Evolutionary conservation across 2,329 filamentous ascomycete species (phyloP).

Genomic region (Fusarium sp.): DNA sequence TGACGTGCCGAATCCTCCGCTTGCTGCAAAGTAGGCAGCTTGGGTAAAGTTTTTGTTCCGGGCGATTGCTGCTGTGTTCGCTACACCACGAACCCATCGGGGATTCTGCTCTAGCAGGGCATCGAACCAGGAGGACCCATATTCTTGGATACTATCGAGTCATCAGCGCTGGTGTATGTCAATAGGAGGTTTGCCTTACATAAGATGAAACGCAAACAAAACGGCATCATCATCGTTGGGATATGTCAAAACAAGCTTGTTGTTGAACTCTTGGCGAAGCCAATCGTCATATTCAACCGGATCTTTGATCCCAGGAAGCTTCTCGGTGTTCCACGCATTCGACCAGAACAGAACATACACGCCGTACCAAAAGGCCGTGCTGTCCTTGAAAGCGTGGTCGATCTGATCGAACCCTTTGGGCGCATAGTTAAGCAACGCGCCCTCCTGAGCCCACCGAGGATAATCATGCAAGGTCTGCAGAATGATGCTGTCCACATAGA

Average conservation of each 20-base stretch:
- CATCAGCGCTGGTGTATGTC: neutral
- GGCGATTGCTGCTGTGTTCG: slow-evolving; percentile 57
- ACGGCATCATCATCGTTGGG: slow-evolving; percentile 71
- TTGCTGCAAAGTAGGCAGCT: slow-evolving; percentile 54
- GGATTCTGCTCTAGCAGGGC: slow-evolving; percentile 62
- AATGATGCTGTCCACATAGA: slow-evolving; percentile 57
- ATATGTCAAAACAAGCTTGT: slow-evolving; percentile 66
- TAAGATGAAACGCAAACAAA: slow-evolving; percentile 62
- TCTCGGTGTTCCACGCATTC: slow-evolving; percentile 49
- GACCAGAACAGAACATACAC: slow-evolving; percentile 55
- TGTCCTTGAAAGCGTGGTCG: slow-evolving; percentile 54
- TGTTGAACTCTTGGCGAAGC: slow-evolving; percentile 63
- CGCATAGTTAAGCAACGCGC: slow-evolving; percentile 62
- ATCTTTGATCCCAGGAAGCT: slow-evolving; percentile 49
- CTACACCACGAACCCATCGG: slow-evolving; percentile 65
- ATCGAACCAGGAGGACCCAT: slow-evolving; percentile 63
- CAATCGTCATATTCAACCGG: slow-evolving; percentile 57
- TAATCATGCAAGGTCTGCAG: slow-evolving; percentile 66
- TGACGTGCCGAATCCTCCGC: neutral
- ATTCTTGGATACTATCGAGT: slow-evolving; percentile 51
- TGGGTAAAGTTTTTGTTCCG: slow-evolving; percentile 45
- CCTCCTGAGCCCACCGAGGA: slow-evolving; percentile 63
- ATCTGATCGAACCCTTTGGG: slow-evolving; percentile 61
- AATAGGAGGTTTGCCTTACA: slow-evolving; percentile 51
- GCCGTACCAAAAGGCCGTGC: slow-evolving; percentile 56